Evolutionary conservation across 2,329 filamentous ascomycete species (phyloP).

Genomic region (Phaeosphaeria sp.): DNA sequence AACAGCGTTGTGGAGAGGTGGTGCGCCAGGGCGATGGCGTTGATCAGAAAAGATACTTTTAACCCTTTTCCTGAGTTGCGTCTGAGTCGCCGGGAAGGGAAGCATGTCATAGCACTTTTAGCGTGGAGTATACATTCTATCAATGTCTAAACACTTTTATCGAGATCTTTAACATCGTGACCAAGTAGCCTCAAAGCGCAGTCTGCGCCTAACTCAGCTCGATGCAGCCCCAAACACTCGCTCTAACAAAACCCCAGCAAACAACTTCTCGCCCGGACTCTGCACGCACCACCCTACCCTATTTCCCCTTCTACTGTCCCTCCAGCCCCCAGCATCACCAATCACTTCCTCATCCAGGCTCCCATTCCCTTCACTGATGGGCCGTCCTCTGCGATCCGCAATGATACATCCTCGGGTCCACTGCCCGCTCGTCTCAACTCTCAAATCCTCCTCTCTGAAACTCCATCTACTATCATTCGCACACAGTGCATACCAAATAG

Average conservation of each 20-base stretch:
- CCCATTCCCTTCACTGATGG: slow-evolving; percentile 53
- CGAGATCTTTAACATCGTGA: not conserved
- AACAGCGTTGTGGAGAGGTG: not conserved
- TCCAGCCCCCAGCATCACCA: slow-evolving; percentile 78
- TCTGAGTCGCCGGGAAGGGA: not conserved
- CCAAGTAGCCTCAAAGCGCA: not conserved
- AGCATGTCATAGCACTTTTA: not conserved
- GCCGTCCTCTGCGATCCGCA: slow-evolving; percentile 72
- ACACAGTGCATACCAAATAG: slow-evolving; percentile 46
- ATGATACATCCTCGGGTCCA: slow-evolving; percentile 90
- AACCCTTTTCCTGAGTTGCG: not conserved
- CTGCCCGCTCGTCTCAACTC: slow-evolving; percentile 88
- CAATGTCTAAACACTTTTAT: not conserved
- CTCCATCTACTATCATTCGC: slow-evolving; percentile 37
- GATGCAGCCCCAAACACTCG: slow-evolving; percentile 64
- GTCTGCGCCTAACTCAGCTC: not conserved
- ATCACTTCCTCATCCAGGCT: slow-evolving; percentile 56
- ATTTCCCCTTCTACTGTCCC: slow-evolving; percentile 77
- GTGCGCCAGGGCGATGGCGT: not conserved
- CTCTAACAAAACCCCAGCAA: slow-evolving; percentile 70
- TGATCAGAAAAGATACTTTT: not conserved
- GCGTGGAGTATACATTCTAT: not conserved
- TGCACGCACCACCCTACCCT: slow-evolving; percentile 74
- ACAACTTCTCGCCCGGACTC: slow-evolving; percentile 71
- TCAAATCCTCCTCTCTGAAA: slow-evolving; percentile 71